Percentiles rank a stretch among this genome's conserved stretches.
Evolutionary conservation across 2,329 filamentous ascomycete species (phyloP).

Genomic region (Penicillium sclerotigenum): DNA sequence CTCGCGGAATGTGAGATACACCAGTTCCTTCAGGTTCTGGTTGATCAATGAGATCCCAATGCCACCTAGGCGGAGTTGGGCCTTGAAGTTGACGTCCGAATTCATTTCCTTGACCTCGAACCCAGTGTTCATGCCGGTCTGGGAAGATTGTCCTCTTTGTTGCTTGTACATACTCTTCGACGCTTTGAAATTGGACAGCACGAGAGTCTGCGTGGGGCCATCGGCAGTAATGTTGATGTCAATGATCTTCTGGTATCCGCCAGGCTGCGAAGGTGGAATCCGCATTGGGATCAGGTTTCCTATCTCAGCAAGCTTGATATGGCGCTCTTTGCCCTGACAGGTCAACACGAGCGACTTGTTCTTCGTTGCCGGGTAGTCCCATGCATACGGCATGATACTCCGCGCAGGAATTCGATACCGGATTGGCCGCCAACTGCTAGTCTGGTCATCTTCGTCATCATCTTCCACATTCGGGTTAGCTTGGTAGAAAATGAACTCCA

Average conservation of each 20-base stretch:
- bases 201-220: constrained; percentile 89
- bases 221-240: constrained; percentile 95
- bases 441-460: constrained; percentile 75
- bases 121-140: constrained; percentile 60
- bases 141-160: constrained; percentile 54
- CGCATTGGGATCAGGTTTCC: constrained; percentile 95
- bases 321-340: constrained; percentile 74
- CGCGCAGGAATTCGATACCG: constrained; percentile 86
- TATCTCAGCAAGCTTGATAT: constrained; percentile 94
- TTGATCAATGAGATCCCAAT: constrained; percentile 94
- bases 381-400: constrained; percentile 99
- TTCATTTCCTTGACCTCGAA: constrained; percentile 95
- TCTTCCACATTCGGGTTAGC: constrained; percentile 90
- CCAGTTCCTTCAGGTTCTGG: constrained; percentile 81
- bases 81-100: constrained; percentile 81
- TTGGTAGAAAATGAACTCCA: constrained; percentile 95
- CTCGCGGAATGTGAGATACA: constrained; percentile 89
- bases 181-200: constrained; percentile 87
- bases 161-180: constrained; percentile 89
- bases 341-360: constrained; percentile 86
- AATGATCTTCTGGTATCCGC: constrained; percentile 74
- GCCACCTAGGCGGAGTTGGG: constrained; percentile 81
- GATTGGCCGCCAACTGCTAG: constrained; percentile 87
- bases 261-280: constrained; percentile 63
- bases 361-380: constrained; percentile 98